Evolutionary conservation across 139 green algal genomes (phyloP).

Genomic region (Chlamydomonas eustigma): DNA sequence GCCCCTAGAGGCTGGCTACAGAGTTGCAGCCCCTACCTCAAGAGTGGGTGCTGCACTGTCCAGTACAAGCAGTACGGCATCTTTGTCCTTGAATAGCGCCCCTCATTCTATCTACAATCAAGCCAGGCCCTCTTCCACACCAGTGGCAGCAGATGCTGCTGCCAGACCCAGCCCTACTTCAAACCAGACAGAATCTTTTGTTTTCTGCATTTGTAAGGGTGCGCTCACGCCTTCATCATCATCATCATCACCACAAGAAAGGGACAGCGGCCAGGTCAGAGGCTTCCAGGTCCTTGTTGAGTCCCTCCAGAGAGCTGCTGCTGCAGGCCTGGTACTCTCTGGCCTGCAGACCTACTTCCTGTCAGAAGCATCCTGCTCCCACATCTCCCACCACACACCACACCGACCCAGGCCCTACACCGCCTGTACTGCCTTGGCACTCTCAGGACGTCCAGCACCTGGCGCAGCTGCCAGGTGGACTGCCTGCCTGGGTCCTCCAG

Average conservation of each 20-base stretch:
- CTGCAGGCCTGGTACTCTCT: not conserved
- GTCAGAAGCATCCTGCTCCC: not conserved
- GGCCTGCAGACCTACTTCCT: conserved; percentile 6
- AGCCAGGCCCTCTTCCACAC: too few species aligned
- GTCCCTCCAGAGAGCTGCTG: not conserved
- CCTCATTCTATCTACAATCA: too few species aligned
- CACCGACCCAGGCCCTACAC: not conserved
- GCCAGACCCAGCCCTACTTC: not conserved
- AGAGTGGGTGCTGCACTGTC: too few species aligned
- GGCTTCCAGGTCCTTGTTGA: not conserved
- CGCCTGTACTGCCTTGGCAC: not conserved
- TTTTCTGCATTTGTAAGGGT: not conserved
- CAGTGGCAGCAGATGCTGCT: not conserved
- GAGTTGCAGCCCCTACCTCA: too few species aligned
- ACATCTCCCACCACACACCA: not conserved
- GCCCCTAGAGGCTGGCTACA: too few species aligned
- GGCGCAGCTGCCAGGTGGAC: not conserved
- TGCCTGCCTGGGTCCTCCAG: not conserved
- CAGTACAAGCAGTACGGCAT: too few species aligned
- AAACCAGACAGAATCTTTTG: not conserved
- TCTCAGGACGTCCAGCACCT: not conserved
- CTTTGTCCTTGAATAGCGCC: too few species aligned
- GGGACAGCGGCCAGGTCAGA: not conserved
- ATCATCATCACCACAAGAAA: not conserved
- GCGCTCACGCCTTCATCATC: not conserved